These are phyloP conservation scores for Ilex asprella DNA, from an alignment of 257 asterid genomes.

Conservation along the genomic window DNA sequence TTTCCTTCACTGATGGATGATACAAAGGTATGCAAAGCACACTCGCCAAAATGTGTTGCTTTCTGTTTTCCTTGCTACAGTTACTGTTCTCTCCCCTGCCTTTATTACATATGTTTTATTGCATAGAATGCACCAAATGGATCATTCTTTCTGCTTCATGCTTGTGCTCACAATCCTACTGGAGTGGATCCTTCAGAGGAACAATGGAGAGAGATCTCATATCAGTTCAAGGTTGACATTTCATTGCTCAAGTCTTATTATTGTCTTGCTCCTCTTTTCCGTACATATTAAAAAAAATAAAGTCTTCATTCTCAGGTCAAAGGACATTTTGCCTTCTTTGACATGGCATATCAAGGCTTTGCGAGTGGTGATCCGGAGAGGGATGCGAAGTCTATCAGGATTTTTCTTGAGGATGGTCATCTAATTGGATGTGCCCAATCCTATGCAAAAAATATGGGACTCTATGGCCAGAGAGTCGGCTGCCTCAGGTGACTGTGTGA, in stretches of 20 bases:
- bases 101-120: not conserved
- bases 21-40: slow-evolving; percentile 46
- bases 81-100: too few relatives aligned
- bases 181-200: slow-evolving; percentile 98
- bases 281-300: not conserved
- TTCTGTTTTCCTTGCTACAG: too few relatives aligned
- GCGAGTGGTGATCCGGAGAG: slow-evolving; percentile 97
- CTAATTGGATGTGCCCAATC: slow-evolving; percentile 93
- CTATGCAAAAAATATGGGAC: slow-evolving; percentile 98
- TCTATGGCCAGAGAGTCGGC: slow-evolving; percentile 96
- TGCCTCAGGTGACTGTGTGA: slow-evolving; percentile 63
- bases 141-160: slow-evolving; percentile 92
- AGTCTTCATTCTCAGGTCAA: slow-evolving; percentile 46
- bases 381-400: slow-evolving; percentile 86
- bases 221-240: slow-evolving; percentile 67
- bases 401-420: slow-evolving; percentile 95
- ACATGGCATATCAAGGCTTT: slow-evolving; percentile 99
- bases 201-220: slow-evolving; percentile 93
- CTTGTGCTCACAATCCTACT: slow-evolving; percentile 99
- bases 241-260: not conserved
- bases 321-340: slow-evolving; percentile 89
- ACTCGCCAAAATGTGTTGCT: not conserved
- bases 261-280: not conserved
- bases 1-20: slow-evolving; percentile 78
- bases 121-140: slow-evolving; percentile 86